Evolutionary conservation across 495 filamentous ascomycete species (phyloP).

Genomic region (Aspergillus wentii): DNA sequence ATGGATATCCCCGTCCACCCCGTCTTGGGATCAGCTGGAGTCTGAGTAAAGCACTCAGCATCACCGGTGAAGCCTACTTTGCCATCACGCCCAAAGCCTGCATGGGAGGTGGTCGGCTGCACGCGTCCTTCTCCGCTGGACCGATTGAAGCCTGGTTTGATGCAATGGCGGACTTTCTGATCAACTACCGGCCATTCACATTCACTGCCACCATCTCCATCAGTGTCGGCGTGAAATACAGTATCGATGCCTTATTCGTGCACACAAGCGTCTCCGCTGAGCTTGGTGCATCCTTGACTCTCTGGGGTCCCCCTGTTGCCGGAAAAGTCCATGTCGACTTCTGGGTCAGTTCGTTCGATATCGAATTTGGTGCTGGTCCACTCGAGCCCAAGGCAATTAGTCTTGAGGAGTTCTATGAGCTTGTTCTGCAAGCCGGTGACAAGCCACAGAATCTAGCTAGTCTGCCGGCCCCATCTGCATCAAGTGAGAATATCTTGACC

Average conservation of each 20-base stretch:
- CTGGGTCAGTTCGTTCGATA: too few species aligned
- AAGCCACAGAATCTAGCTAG: too few species aligned
- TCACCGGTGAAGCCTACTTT: conserved; percentile 42
- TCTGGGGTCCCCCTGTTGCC: conserved; percentile 31
- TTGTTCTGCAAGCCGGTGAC: neutral
- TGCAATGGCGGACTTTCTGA: conserved; percentile 39
- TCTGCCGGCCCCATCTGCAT: neutral
- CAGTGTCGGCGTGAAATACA: conserved; percentile 32
- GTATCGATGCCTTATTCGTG: conserved; percentile 28
- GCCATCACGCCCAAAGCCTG: conserved; percentile 45
- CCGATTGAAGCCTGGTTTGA: conserved; percentile 36
- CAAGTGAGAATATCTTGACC: neutral
- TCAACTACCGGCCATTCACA: conserved; percentile 46
- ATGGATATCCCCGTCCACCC: conserved; percentile 34
- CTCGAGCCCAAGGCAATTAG: neutral
- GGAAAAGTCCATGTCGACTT: conserved; percentile 12
- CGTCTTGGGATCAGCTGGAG: conserved; percentile 39
- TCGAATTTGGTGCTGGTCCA: neutral
- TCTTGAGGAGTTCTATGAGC: neutral
- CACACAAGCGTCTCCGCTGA: conserved; percentile 21
- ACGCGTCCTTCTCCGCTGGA: conserved; percentile 20
- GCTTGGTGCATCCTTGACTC: conserved; percentile 27
- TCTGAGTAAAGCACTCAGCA: conserved; percentile 20
- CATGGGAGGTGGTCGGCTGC: conserved; percentile 41
- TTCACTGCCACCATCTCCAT: conserved; percentile 32